Base-by-base conservation (phyloP, 2,329 filamentous ascomycete species). In the Pestalotiopsis sp. region DNA sequence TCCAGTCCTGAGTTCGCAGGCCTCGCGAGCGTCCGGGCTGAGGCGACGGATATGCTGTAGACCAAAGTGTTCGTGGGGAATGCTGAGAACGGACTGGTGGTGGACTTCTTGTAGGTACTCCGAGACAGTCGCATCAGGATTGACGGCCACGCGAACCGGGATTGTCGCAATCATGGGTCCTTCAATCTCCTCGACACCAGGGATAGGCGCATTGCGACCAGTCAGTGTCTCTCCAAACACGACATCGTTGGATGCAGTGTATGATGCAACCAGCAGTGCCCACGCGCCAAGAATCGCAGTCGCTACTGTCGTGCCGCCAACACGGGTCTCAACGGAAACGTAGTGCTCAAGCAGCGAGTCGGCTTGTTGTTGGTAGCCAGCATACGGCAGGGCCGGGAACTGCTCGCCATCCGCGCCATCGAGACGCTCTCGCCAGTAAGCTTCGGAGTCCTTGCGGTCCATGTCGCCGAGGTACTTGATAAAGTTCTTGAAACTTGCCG, bases 51-150 rank as follows among this genome's bases (percentile, higher is more conserved):
- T 90, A 70, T 89, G 81, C 72, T 90, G 88, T 59, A 90, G 79
- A 23, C 88, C 88, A 64, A 87, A 83, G 75, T 93, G 90, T 76
- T 93, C 88, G 74, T 91, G 86, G 0, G 89, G 86, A 5, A 92
- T 90, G 71, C 88, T 85, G 3, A 83, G 79, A 0, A 89, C 82
- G 0, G 85, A 87, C 67, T 86, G 83, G 38, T 87, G 80, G 49
- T 92, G 89, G 2, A 92, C 83, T 2, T 80, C 78, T 57, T 86
- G 81, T 3, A 92, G 79, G 70, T 86, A 91, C 60, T 88, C 82
- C 0, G 76, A 73, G 2, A 89, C 80, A 0, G 80, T 81, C 0
- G 76, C 74, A 4, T 83, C 78, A 3, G 79, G 74, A 64, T 84
- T 79, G 2, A 89, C 75, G 0, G 79, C 78, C 1, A 90, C 79